Evolutionary conservation across 129 eudicot genomes (phyloP), one percentile per base, ranked within the genome.

Genomic region (Sambucus nigra): DNA sequence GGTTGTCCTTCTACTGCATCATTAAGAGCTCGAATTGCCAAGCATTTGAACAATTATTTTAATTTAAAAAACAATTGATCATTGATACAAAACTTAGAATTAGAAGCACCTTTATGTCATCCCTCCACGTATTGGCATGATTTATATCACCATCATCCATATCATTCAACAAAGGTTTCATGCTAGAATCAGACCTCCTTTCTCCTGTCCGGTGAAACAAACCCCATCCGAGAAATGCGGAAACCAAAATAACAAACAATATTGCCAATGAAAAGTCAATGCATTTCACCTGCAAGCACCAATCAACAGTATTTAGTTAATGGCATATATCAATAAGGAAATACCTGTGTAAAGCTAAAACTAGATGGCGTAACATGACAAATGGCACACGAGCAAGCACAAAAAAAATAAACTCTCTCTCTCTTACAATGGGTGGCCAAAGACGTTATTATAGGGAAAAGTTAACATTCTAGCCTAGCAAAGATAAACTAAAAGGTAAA

Each of bases 191-290:
- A 11, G 75, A 68, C 35, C 68, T 53, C 47, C 44, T 69, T 54
- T 63, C 63, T 53, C 67, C 55, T 35, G 69, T 70, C 64, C 57
- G 65, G 42, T 70, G 76, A 54, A 66, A 19, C 49, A 73, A 67
- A 18, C 73, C 80, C 91, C 91, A 81, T 17, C 91, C 84, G 10
- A 70, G 66, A 70, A 81, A 69, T 16, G 72, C 47, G 46, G 73
- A 81, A 26, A 68, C 70, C 28, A 73, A 39, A 10, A 73, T 47
- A 49, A 81, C 47, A 44, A 65, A 81, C 59, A 73, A 62, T 25
- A 73, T 17, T 25, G 80, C 56, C 26, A 81, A 24, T 21, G 75
- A 60, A 46, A 77, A 59, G 50, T 81, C 91, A 33, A 74, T 28
- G 54, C 91, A 81, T 67, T 71, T 77, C 55, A 73, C 73, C 89